Evolutionary conservation across 140 eudicot species (phyloP), one percentile per base, ranked within the genome.

Genomic region (Stevia rebaudiana): DNA sequence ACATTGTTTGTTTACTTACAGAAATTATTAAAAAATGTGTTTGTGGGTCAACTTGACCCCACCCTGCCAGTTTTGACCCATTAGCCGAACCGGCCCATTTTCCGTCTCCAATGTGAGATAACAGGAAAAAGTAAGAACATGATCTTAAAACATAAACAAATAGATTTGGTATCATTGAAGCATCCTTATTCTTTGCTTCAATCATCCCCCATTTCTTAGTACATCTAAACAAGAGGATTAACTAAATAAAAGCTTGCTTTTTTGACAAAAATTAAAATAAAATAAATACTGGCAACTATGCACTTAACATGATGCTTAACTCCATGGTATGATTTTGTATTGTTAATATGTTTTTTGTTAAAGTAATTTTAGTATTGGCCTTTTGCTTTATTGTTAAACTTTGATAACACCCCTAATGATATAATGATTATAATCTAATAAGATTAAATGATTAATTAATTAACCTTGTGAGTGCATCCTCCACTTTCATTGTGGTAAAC

Each of bases 401-500:
- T 46, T 6, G 33, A 1, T 28, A 28, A 28, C 2, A 28, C 33
- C 33, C 33, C 33, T 28, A 28, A 28, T 28, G 4, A 28, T 28
- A 28, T 28, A n/a, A n/a, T n/a, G n/a, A n/a, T n/a, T n/a, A n/a
- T n/a, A 28, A 28, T 28, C 33, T 28, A 4, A 8, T 17, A 36
- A 10, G 56, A 67, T 3, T 37, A n/a, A n/a, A n/a, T n/a, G n/a
- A n/a, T n/a, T n/a, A n/a, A n/a, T n/a, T n/a, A 21, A 16, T 50
- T 46, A 41, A 90, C 98, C 98, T 88, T 76, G 83, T 42, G 42
- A 92, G 78, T 50, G 98, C 98, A 55, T 75, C 77, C 66, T 92
- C 98, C 78, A 92, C 98, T 74, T 85, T 88, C 58, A 51, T 21
- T 19, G 98, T 88, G 73, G 96, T 88, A 72, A 84, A 92, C 98